Evolutionary conservation across 805 yeast species (phyloP).

Genomic region (Cyberlindnera veronae): DNA sequence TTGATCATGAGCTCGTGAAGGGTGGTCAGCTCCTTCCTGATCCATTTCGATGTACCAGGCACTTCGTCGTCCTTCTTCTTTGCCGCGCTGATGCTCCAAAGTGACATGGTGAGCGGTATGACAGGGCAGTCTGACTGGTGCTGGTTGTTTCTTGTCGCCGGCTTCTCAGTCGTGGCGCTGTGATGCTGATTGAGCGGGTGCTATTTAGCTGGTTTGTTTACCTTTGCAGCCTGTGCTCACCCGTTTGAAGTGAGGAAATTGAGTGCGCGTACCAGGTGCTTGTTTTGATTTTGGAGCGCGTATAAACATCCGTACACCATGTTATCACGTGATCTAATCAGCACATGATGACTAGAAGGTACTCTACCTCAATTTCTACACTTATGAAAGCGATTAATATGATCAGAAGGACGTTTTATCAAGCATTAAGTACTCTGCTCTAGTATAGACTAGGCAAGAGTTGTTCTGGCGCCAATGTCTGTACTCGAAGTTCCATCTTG

Average conservation of each 20-base stretch:
- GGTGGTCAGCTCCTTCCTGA: constrained; percentile 40
- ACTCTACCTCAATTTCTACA: too few relatives aligned
- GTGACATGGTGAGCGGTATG: constrained; percentile 22
- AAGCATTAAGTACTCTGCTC: background rate
- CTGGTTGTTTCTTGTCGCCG: background rate
- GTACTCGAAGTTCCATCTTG: constrained; percentile 74
- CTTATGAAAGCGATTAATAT: too few relatives aligned
- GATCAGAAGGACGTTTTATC: too few relatives aligned
- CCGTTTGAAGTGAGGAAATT: constrained; percentile 1
- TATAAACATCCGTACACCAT: too few relatives aligned
- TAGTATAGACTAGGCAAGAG: constrained; percentile 8
- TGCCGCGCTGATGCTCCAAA: constrained; percentile 30
- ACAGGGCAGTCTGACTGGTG: background rate
- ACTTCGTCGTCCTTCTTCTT: constrained; percentile 27
- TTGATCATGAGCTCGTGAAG: constrained; percentile 36
- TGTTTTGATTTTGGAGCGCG: constrained; percentile 8
- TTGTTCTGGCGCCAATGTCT: constrained; percentile 18
- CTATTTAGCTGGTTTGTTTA: background rate
- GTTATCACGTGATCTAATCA: too few relatives aligned
- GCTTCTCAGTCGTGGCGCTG: background rate
- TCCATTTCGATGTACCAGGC: constrained; percentile 54
- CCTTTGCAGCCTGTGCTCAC: background rate
- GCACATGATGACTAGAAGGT: too few relatives aligned
- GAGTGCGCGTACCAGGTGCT: constrained; percentile 5
- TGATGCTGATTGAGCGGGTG: background rate